phyloP scores from a whole-genome alignment of 441 rosid genomes.

The Eugenia klotzschiana region DNA sequence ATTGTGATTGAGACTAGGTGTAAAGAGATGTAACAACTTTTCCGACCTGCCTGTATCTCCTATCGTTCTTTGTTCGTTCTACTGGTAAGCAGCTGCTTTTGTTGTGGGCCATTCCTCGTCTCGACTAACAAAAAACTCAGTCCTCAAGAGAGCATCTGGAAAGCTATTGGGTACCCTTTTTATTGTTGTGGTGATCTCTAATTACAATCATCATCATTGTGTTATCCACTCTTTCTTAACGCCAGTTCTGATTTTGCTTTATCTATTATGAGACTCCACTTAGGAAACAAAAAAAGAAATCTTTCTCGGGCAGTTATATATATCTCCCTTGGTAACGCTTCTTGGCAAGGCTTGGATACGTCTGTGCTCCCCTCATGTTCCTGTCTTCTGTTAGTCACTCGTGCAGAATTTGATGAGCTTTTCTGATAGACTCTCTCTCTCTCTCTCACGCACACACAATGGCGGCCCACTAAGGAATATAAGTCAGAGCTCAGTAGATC shows the following conservation, averaged over 20 bases:
- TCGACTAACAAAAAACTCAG: conserved; percentile 7
- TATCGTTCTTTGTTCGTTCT: background rate
- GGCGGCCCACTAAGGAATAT: background rate
- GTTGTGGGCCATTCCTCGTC: conserved; percentile 4
- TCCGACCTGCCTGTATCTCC: background rate
- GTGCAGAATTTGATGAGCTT: conserved; percentile 37
- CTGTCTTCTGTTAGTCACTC: conserved; percentile 60
- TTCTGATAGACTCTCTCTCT: background rate
- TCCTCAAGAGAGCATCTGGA: conserved; percentile 12
- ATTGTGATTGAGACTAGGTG: conserved; percentile 34
- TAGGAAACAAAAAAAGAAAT: conserved; percentile 9
- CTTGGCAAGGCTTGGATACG: background rate
- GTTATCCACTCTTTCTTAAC: conserved; percentile 9
- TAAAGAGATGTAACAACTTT: conserved; percentile 10
- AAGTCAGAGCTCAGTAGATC: background rate
- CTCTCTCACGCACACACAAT: background rate
- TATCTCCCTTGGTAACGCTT: background rate
- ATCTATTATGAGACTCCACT: conserved; percentile 19
- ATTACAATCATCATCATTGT: conserved; percentile 4
- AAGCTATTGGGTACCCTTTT: conserved; percentile 15
- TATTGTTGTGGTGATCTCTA: conserved; percentile 14
- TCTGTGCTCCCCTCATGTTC: background rate
- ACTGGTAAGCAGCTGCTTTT: conserved; percentile 14
- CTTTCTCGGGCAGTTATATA: conserved; percentile 3
- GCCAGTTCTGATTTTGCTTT: conserved; percentile 16